Percentiles rank a stretch among this genome's conserved stretches.
These are phyloP conservation scores for Shiraia sp. DNA, from an alignment of 2,329 filamentous ascomycete genomes.

Conservation along the genomic window DNA sequence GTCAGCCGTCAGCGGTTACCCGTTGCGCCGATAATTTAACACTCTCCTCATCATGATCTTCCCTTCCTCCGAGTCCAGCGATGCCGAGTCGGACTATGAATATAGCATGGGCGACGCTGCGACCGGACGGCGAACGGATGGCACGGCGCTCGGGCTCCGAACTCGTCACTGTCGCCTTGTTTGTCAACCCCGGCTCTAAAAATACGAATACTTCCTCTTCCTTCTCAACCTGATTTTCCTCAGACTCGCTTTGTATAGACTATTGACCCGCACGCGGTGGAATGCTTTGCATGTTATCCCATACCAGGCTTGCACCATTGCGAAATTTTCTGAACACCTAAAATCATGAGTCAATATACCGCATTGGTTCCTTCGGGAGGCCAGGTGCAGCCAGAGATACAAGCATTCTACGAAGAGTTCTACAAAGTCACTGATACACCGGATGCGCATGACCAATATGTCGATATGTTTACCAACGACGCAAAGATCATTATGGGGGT, in stretches of 20 bases:
- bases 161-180: not conserved
- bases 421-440: not conserved
- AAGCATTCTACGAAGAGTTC: not conserved
- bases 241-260: not conserved
- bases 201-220: not conserved
- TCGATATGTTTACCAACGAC: not conserved
- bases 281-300: too few relatives aligned
- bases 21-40: too few relatives aligned
- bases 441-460: not conserved
- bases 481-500: constrained; percentile 1
- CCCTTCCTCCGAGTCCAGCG: not conserved
- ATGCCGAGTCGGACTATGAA: not conserved
- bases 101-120: not conserved
- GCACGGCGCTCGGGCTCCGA: not conserved
- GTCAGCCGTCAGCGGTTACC: too few relatives aligned
- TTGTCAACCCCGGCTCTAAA: not conserved
- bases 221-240: not conserved
- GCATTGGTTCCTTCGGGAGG: not conserved
- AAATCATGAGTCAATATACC: not conserved
- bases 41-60: too few relatives aligned
- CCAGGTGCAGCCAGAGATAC: not conserved
- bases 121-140: not conserved
- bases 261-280: not conserved
- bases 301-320: not conserved
- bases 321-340: not conserved